phyloP scores from a whole-genome alignment of 768 basidiomycete species.

The Suillus clintonianus region DNA sequence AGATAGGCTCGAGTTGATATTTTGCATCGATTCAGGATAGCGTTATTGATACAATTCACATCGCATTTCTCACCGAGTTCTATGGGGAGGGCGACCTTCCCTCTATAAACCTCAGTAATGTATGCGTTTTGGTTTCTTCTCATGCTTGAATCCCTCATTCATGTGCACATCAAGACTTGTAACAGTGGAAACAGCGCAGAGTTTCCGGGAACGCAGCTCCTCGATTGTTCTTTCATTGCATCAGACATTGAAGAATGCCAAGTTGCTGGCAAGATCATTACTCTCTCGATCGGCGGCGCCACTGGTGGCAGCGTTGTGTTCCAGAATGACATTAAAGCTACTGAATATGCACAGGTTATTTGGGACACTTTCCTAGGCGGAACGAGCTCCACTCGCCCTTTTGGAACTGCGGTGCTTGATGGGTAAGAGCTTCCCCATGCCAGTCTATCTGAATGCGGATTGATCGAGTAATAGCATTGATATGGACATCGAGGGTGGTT shows the following conservation, averaged over 20 bases:
- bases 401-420: slow-evolving; percentile 47
- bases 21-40: slow-evolving; percentile 42
- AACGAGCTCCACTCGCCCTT: slow-evolving; percentile 41
- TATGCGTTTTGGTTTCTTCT: slow-evolving; percentile 20
- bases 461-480: slow-evolving; percentile 47
- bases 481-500: slow-evolving; percentile 76
- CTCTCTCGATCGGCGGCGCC: slow-evolving; percentile 47
- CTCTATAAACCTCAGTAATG: slow-evolving; percentile 61
- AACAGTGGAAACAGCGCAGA: slow-evolving; percentile 40
- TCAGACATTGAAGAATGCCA: slow-evolving; percentile 47
- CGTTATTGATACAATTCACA: slow-evolving; percentile 56
- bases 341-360: slow-evolving; percentile 34
- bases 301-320: slow-evolving; percentile 44
- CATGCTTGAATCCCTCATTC: no score
- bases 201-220: slow-evolving; percentile 44
- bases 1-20: no score
- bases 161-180: slow-evolving; percentile 35
- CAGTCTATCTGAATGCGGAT: neutral
- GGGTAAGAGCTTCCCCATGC: slow-evolving; percentile 31
- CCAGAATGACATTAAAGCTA: slow-evolving; percentile 36
- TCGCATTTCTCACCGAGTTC: slow-evolving; percentile 63
- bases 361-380: slow-evolving; percentile 54
- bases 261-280: slow-evolving; percentile 48
- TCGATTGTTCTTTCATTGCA: slow-evolving; percentile 40
- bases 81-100: slow-evolving; percentile 59